Evolutionary conservation across 768 basidiomycete genomes (phyloP).

Genomic region (Baorangia bicolor): DNA sequence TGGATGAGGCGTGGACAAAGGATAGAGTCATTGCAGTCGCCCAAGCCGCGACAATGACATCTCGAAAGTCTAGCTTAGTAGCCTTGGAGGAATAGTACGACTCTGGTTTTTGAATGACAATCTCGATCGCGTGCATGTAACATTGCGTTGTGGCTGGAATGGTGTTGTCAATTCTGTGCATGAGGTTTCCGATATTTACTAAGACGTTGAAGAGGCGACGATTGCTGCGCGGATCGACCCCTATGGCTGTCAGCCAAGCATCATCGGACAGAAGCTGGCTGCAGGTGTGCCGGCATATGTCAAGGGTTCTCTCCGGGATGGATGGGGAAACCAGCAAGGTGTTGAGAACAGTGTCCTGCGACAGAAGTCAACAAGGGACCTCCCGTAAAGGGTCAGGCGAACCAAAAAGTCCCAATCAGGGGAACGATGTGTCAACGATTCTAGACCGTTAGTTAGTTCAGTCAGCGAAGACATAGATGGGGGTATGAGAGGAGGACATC

Average conservation of each 20-base stretch:
- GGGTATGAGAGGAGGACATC: slow-evolving; percentile 15
- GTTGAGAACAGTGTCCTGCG: slow-evolving; percentile 26
- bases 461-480: slow-evolving; percentile 24
- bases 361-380: slow-evolving; percentile 13
- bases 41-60: slow-evolving; percentile 41
- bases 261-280: slow-evolving; percentile 32
- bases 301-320: slow-evolving; percentile 31
- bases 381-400: slow-evolving; percentile 9
- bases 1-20: slow-evolving; percentile 21
- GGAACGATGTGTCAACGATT: slow-evolving; percentile 21
- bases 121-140: slow-evolving; percentile 43
- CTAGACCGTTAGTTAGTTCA: slow-evolving; percentile 27
- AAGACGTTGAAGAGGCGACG: slow-evolving; percentile 47
- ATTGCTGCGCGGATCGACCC: slow-evolving; percentile 32
- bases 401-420: slow-evolving; percentile 35
- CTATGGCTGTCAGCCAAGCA: slow-evolving; percentile 19
- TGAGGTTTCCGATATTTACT: slow-evolving; percentile 40
- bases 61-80: slow-evolving; percentile 33
- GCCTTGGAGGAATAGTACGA: slow-evolving; percentile 12
- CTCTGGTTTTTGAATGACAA: slow-evolving; percentile 36
- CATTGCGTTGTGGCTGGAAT: slow-evolving; percentile 34
- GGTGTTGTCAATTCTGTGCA: slow-evolving; percentile 28
- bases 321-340: slow-evolving; percentile 26
- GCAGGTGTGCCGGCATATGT: slow-evolving; percentile 33
- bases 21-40: slow-evolving; percentile 35